Evolutionary conservation across 768 basidiomycete species (phyloP), one percentile per base, ranked within the genome.

Genomic region (Auricularia sp.): DNA sequence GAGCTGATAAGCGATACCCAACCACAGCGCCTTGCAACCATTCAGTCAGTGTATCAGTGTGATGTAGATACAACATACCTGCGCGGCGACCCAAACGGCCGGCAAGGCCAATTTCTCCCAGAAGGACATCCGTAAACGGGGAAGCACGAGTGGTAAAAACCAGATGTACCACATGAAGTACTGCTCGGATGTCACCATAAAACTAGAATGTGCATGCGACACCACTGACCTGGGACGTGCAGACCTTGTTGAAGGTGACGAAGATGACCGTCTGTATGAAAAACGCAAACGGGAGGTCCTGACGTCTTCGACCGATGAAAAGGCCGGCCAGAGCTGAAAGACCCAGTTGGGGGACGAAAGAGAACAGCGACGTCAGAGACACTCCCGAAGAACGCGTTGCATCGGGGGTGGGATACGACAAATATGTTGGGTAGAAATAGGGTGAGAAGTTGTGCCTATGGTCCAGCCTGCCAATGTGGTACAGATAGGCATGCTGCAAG

Each of bases 361-460:
- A 90, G 8, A 85, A 84, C 61, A 94, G 77, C 6, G 93, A 88
- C 0, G 59, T 13, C 21, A 45, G 42, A 7, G 56, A 58, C 42
- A 59, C 62, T 36, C 37, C 36, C 29, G 2, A 67, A 45, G 36
- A 67, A 62, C 7, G 69, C n/a, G 13, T 71, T 56, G 13, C 70
- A 37, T 72, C 62, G 58, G 69, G 65, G 5, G 70, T 70, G 16
- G 92, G 88, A 70, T 94, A 89, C 0, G 87, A 87, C 64, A 98
- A 85, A 74, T 98, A 98, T 45, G 89, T 93, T 39, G 89, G 85
- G 73, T 98, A 98, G 76, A 97, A 98, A 77, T 98, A 97, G 0
- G 94, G 92, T 5, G 95, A 94, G 76, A 99, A 98, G 74, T 99
- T 99, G 76, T 98, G 97, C 64, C 96, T 89, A 70, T 98, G 95